Evolutionary conservation across 2,329 filamentous ascomycete genomes (phyloP), one percentile per base, ranked within the genome.

Genomic region (Beauveria pseudobassiana): DNA sequence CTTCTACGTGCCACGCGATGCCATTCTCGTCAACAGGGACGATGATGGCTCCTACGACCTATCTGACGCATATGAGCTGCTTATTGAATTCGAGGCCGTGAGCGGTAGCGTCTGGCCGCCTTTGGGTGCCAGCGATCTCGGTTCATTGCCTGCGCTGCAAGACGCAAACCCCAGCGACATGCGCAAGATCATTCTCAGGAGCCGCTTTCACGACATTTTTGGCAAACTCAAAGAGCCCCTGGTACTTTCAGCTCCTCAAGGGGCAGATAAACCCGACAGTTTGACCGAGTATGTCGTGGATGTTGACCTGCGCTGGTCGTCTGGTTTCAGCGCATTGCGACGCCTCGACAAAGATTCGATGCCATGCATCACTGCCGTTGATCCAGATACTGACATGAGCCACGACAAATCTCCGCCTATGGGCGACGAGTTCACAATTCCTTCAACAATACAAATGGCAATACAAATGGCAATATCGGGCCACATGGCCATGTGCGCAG

Each of bases 41-140:
- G 79, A 82, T 53, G 77, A 80, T 26, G 71, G 72, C 38, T 73
- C 75, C 5, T 80, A 80, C 65, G 78, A 77, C 63, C 70, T 83
- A 45, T 79, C 78, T 34, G 76, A 82, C 55, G 71, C 73, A 24
- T 86, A 85, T 68, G 73, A 76, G 62, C 69, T 85, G 16, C 72
- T 75, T 22, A 71, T 84, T 45, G 82, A 85, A 66, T 70, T 86
- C 18, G 80, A 82, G 66, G 78, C 82, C 9, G 77, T 77, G 6
- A 77, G 77, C 50, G 76, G 78, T 59, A 71, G 73, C 12, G 73
- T 73, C 43, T 86, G 83, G 83, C 83, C 83, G 3, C 83, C 83
- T 0, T 68, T 78, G 16, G 76, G 79, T 26, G 67, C 40, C 16
- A 57, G 45, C 43, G 63, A 65, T 42, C 48, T 62, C 24, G 62